These are phyloP conservation scores for Mimosa pudica DNA, from an alignment of 306 rosid genomes.

Conservation along the genomic window DNA sequence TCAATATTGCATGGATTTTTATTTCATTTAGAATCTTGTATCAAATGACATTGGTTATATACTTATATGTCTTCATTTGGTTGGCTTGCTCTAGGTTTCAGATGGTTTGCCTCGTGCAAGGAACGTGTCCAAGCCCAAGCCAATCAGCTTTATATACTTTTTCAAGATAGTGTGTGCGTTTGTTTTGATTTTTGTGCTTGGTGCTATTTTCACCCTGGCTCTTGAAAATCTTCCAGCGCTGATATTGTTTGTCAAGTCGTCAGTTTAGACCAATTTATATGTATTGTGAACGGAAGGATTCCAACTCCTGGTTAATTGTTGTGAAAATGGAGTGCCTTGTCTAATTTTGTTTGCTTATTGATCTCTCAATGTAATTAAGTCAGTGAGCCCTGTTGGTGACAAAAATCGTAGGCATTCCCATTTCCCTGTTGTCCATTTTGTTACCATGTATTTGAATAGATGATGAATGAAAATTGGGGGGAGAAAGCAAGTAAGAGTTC, in stretches of 20 bases:
- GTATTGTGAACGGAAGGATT: neutral
- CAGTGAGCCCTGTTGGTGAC: neutral
- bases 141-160: conserved; percentile 46
- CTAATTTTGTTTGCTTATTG: neutral
- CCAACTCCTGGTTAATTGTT: neutral
- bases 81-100: conserved; percentile 44
- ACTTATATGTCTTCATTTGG: conserved; percentile 23
- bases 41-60: conserved; percentile 11
- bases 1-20: neutral
- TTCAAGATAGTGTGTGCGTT: conserved; percentile 64
- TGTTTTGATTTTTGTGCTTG: conserved; percentile 61
- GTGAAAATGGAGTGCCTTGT: neutral
- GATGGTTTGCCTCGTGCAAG: conserved; percentile 30
- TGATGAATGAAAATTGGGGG: too few species aligned
- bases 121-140: conserved; percentile 42
- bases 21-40: neutral
- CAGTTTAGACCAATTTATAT: conserved; percentile 19
- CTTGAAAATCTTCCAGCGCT: conserved; percentile 73
- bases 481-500: too few species aligned
- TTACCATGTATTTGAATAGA: neutral
- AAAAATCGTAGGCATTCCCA: neutral
- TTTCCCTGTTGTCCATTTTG: too few species aligned
- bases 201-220: conserved; percentile 61
- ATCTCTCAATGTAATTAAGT: neutral
- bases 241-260: conserved; percentile 44